Conservation (phyloP, 805 yeast genomes). For the Ogataea angusta region DNA sequence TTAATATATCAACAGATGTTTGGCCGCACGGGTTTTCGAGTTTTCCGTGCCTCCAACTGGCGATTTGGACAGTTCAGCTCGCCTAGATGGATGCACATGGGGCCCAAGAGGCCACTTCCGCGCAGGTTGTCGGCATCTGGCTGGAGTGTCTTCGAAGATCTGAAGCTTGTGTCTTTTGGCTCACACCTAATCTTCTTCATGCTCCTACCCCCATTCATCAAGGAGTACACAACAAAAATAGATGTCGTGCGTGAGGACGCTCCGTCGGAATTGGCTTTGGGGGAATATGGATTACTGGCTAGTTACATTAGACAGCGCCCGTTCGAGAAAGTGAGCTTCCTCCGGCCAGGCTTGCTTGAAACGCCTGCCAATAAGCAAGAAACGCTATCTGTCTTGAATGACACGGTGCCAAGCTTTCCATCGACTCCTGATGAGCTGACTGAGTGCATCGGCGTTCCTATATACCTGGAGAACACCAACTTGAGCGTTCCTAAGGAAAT, state of each 20-base stretch:
- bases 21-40: slow-evolving; percentile 3
- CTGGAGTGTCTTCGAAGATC: slow-evolving; percentile 30
- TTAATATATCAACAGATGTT: slow-evolving; percentile 4
- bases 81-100: slow-evolving; percentile 13
- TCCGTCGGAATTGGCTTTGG: slow-evolving; percentile 15
- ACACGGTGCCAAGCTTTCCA: slow-evolving; percentile 10
- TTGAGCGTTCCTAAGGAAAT: slow-evolving; percentile 11
- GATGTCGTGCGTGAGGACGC: slow-evolving; percentile 31
- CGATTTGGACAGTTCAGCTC: slow-evolving; percentile 2
- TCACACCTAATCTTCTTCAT: slow-evolving; percentile 32
- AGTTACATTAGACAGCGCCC: slow-evolving; percentile 1
- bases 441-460: slow-evolving; percentile 17
- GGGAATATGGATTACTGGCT: slow-evolving; percentile 2
- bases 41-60: slow-evolving; percentile 3
- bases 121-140: slow-evolving; percentile 5
- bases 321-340: slow-evolving; percentile 1
- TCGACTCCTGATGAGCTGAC: slow-evolving; percentile 22
- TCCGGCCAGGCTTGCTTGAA: slow-evolving; percentile 1
- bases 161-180: slow-evolving; percentile 30
- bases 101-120: slow-evolving; percentile 12
- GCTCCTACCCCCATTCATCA: slow-evolving; percentile 28
- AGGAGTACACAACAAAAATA: slow-evolving; percentile 28
- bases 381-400: background rate
- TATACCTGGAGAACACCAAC: slow-evolving; percentile 9
- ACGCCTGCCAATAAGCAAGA: background rate